Conservation (phyloP, 306 rosid genomes). For the Cicer cuneatum region DNA sequence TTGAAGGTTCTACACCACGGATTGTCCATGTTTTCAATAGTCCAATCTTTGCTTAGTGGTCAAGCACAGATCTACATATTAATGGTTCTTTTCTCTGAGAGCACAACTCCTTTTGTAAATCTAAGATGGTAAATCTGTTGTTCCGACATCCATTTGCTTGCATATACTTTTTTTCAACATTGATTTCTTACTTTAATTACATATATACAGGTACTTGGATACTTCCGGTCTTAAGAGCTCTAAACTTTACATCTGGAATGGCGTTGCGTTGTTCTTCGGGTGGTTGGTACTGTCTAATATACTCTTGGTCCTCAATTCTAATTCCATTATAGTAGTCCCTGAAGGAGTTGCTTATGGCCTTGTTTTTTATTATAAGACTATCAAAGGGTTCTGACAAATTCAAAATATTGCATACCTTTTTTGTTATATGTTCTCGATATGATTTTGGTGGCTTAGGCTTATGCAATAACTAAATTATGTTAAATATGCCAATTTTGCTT, state of each 20-base stretch:
- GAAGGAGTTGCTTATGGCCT: constrained; percentile 34
- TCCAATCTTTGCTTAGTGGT: constrained; percentile 77
- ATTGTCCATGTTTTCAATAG: constrained; percentile 73
- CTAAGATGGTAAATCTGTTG: constrained; percentile 75
- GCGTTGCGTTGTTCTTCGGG: constrained; percentile 83
- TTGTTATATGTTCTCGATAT: too few species aligned
- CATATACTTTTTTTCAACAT: constrained; percentile 31
- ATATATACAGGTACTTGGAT: constrained; percentile 78
- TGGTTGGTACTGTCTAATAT: constrained; percentile 82
- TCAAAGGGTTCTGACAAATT: not conserved
- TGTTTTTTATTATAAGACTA: constrained; percentile 30
- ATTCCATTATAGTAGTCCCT: constrained; percentile 36
- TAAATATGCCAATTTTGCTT: too few species aligned
- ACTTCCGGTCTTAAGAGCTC: constrained; percentile 73
- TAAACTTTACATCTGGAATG: constrained; percentile 67
- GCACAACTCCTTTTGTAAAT: constrained; percentile 90
- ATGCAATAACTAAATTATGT: too few species aligned
- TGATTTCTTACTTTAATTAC: constrained; percentile 40
- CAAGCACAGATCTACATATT: constrained; percentile 85
- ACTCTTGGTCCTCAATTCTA: constrained; percentile 42
- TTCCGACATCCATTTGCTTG: constrained; percentile 29
- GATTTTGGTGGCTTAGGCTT: too few species aligned
- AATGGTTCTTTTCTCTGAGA: constrained; percentile 88
- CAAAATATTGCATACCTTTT: too few species aligned
- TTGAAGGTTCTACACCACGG: constrained; percentile 85